phyloP scores from a whole-genome alignment of 75 land plant species.

The Cunninghamia lanceolata region DNA sequence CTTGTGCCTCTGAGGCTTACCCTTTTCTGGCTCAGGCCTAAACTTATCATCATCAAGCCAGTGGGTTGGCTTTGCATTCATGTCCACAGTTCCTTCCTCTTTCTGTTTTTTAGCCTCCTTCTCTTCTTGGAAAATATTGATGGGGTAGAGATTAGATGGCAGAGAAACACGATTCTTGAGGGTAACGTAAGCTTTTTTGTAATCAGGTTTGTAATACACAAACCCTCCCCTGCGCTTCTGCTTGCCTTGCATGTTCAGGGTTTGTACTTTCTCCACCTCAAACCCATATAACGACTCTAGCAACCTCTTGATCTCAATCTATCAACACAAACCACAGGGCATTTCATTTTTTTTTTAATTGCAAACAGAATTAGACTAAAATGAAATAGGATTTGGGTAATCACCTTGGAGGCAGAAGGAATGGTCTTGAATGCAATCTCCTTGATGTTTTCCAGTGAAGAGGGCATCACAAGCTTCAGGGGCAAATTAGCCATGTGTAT shows the following conservation, averaged over 20 bases:
- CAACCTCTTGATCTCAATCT: conserved; percentile 89
- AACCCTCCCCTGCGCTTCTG: conserved; percentile 63
- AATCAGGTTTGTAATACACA: conserved; percentile 55
- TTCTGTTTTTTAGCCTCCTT: not conserved
- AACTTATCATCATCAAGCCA: conserved; percentile 14
- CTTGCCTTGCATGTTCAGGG: conserved; percentile 95
- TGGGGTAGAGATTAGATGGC: conserved; percentile 59
- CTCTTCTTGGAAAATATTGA: conserved; percentile 48
- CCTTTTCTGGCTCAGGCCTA: not conserved
- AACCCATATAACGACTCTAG: conserved; percentile 86
- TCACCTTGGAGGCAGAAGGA: conserved; percentile 80
- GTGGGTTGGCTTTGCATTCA: not conserved
- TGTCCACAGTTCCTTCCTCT: conserved; percentile 10
- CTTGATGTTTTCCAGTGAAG: conserved; percentile 51
- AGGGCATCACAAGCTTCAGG: conserved; percentile 74
- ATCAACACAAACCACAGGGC: not conserved
- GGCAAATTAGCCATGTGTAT: conserved; percentile 81
- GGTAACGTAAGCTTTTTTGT: conserved; percentile 90
- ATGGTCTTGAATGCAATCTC: conserved; percentile 84
- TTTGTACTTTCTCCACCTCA: conserved; percentile 79
- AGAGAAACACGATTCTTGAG: conserved; percentile 61
- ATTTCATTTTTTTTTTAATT: not conserved
- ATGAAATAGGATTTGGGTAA: not conserved
- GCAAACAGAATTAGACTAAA: not conserved
- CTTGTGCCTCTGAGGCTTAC: not conserved